Conservation (phyloP, 352 stramenopile species). For the Sclerospora graminicola region DNA sequence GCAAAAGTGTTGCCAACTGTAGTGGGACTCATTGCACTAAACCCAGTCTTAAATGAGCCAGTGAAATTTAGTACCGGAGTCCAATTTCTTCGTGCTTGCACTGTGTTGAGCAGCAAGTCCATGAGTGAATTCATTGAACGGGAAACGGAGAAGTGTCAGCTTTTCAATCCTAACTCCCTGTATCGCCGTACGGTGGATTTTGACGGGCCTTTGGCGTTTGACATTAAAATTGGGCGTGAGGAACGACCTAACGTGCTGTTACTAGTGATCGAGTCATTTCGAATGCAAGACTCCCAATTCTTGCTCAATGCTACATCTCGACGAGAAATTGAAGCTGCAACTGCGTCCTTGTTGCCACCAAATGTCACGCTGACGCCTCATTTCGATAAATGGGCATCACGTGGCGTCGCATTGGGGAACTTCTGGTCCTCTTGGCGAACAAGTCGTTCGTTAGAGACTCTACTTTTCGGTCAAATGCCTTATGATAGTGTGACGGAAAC, state of each 20-base stretch:
- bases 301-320: constrained; percentile 15
- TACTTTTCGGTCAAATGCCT: constrained; percentile 54
- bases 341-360: constrained; percentile 19
- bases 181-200: constrained; percentile 13
- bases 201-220: background rate
- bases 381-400: constrained; percentile 47
- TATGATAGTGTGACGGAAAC: constrained; percentile 50
- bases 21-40: constrained; percentile 31
- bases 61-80: constrained; percentile 20
- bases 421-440: constrained; percentile 62
- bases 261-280: constrained; percentile 58
- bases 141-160: constrained; percentile 28
- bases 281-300: constrained; percentile 45
- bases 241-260: constrained; percentile 54
- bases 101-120: constrained; percentile 6
- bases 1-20: background rate
- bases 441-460: constrained; percentile 52
- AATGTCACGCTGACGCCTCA: constrained; percentile 53
- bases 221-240: background rate
- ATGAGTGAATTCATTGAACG: constrained; percentile 38
- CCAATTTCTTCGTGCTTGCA: constrained; percentile 12
- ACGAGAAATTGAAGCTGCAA: constrained; percentile 18
- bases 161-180: constrained; percentile 33
- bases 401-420: constrained; percentile 41
- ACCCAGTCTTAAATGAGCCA: constrained; percentile 41